Evolutionary conservation across 225 moss, liverwort and hornwort genomes (phyloP), one percentile per base, ranked within the genome.

Genomic region (Climacium dendroides): DNA sequence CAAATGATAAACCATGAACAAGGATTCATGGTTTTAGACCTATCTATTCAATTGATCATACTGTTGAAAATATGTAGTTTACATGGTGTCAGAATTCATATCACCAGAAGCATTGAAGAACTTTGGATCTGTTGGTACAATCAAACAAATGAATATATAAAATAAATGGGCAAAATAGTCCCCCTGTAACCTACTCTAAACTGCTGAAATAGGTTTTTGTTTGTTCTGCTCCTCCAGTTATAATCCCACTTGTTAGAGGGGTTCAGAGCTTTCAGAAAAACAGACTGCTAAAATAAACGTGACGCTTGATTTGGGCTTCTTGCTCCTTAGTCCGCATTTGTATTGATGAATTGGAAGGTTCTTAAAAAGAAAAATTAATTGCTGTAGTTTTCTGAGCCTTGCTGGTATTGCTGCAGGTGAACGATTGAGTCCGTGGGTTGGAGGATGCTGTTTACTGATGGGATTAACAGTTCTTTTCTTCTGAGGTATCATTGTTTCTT

Each of bases 391-490:
- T 45, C 82, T 59, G 74, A 78, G 48, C 20, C 35, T 86, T 34
- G 70, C 35, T 35, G 39, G 34, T 61, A 24, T 70, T 60, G 32
- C 29, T 91, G 93, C 96, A 98, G 97, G 98, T 84, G 98, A 98
- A 88, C 94, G 97, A 81, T 90, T 97, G 89, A 97, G 98, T 91
- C 97, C 98, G n/a, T 98, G 97, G 97, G 92, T 98, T 88, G 97
- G 96, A 78, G 97, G 93, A 60, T 98, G 94, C 87, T 98, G 98
- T 91, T 57, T 97, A 45, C 26, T 95, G 78, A 98, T 98, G 98
- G 97, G 98, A 9, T 84, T 98, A 69, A 93, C 94, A 45, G 96
- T 98, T 87, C 87, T 98, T 77, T 98, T 98, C 87, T 95, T 95
- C 83, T 98, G 92, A 97, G 72, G 57, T 86, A 45, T 85, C 29